A percentile compares a stretch with the other conserved stretches of the same genome.
phyloP scores from a whole-genome alignment of 2,329 filamentous ascomycete species.

The Dothideomycetidae sp. region DNA sequence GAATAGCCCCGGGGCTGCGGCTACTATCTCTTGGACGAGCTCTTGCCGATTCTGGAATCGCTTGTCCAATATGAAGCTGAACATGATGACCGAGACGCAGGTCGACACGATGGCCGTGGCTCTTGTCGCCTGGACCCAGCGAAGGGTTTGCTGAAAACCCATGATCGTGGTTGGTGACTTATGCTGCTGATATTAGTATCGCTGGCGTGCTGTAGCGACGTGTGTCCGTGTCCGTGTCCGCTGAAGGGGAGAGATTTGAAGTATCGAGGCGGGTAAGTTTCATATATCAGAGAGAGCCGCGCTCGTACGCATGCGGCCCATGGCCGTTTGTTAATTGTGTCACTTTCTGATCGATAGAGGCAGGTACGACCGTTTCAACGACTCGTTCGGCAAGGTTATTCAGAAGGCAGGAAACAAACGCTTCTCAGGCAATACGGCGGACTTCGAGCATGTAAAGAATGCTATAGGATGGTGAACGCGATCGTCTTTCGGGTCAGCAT shows the following conservation, averaged over 20 bases:
- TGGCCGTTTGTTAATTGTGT: slow-evolving; percentile 8
- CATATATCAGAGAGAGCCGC: slow-evolving; percentile 9
- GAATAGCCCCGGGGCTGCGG: slow-evolving; percentile 4
- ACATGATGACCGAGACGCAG: slow-evolving; percentile 9
- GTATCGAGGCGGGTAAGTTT: background rate
- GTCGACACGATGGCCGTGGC: slow-evolving; percentile 6
- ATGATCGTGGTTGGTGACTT: slow-evolving; percentile 6
- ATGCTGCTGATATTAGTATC: background rate
- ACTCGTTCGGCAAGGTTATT: slow-evolving; percentile 6
- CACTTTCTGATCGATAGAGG: slow-evolving; percentile 10
- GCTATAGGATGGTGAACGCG: too few species aligned
- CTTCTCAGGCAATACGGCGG: background rate
- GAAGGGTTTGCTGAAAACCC: slow-evolving; percentile 8
- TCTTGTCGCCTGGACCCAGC: slow-evolving; percentile 7
- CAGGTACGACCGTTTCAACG: slow-evolving; percentile 8
- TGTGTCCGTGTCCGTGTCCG: slow-evolving; percentile 4
- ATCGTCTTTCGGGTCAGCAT: too few species aligned
- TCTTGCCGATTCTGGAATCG: slow-evolving; percentile 4
- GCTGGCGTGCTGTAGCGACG: slow-evolving; percentile 1
- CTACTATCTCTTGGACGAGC: slow-evolving; percentile 1
- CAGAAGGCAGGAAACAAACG: background rate
- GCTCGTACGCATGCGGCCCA: too few species aligned
- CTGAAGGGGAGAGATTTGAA: too few species aligned
- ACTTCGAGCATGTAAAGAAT: too few species aligned
- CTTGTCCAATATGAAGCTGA: slow-evolving; percentile 7